A percentile compares a stretch with the other conserved stretches of the same genome.
These are phyloP conservation scores for Paraphoma sp. DNA, from an alignment of 2,329 filamentous ascomycete genomes.

Conservation along the genomic window DNA sequence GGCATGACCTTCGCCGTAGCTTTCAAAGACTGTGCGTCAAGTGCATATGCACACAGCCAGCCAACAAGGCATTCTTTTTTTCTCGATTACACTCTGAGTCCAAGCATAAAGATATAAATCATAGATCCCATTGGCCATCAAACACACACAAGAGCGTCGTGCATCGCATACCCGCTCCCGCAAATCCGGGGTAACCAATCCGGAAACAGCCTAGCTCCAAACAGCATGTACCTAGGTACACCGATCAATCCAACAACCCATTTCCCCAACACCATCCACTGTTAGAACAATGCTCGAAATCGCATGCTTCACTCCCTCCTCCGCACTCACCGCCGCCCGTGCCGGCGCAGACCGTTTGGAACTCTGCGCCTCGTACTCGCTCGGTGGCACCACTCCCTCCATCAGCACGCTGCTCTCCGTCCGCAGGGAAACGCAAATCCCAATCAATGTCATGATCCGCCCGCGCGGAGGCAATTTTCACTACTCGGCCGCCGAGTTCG, in stretches of 20 bases:
- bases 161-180: no score
- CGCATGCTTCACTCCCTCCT: constrained; percentile 55
- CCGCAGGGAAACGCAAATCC: constrained; percentile 39
- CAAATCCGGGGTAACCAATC: no score
- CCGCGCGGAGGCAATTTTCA: constrained; percentile 56
- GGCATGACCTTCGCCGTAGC: no score
- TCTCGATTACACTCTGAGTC: no score
- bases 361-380: constrained; percentile 52
- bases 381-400: constrained; percentile 53
- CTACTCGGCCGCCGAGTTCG: constrained; percentile 52
- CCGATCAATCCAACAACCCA: no score
- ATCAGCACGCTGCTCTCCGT: constrained; percentile 30
- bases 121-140: no score
- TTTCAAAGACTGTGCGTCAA: no score
- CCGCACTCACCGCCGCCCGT: constrained; percentile 51
- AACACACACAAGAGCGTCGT: no score
- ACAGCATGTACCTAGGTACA: background rate
- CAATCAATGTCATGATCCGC: constrained; percentile 62
- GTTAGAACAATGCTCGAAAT: constrained; percentile 52
- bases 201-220: background rate
- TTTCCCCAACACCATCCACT: background rate
- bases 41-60: no score
- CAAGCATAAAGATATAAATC: no score
- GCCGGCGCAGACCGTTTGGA: constrained; percentile 60
- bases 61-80: no score